Percentiles rank a stretch among this genome's conserved stretches.
phyloP scores from a whole-genome alignment of 768 basidiomycete species.

The Daedaleopsis sinensis region DNA sequence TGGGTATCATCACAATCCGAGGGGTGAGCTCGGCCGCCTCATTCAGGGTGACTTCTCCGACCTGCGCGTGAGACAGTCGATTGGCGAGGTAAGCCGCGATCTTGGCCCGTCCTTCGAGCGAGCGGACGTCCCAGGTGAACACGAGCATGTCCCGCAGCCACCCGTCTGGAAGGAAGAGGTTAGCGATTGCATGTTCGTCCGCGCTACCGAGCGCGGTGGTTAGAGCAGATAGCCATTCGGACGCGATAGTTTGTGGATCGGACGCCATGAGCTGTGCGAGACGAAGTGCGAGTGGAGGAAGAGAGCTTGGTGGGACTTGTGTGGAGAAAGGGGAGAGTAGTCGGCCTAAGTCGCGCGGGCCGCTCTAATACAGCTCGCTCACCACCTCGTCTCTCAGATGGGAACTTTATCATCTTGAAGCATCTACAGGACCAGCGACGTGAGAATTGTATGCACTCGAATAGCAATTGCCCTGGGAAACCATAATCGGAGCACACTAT shows the following conservation, averaged over 20 bases:
- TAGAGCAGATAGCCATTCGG: constrained; percentile 35
- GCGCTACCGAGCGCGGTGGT: constrained; percentile 20
- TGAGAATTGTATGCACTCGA: background rate
- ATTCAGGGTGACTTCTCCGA: constrained; percentile 35
- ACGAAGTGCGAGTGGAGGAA: background rate
- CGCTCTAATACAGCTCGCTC: background rate
- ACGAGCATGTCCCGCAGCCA: constrained; percentile 46
- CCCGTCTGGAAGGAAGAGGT: constrained; percentile 37
- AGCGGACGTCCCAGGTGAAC: constrained; percentile 47
- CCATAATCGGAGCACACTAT: too few species aligned
- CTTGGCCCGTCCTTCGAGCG: constrained; percentile 37
- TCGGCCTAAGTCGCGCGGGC: background rate
- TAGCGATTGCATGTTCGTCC: constrained; percentile 27
- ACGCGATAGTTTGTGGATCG: constrained; percentile 20
- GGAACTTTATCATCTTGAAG: background rate
- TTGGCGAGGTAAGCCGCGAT: constrained; percentile 37
- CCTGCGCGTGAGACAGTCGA: constrained; percentile 23
- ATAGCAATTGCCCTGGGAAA: too few species aligned
- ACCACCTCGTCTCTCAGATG: background rate
- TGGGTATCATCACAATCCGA: constrained; percentile 15
- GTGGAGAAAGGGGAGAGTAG: background rate
- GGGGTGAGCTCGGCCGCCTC: constrained; percentile 24
- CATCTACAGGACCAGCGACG: background rate
- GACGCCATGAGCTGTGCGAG: constrained; percentile 1
- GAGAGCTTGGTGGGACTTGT: background rate